A percentile compares a stretch with the other conserved stretches of the same genome.
Conservation (phyloP, 345 rosid genomes). For the Corchorus capsularis region DNA sequence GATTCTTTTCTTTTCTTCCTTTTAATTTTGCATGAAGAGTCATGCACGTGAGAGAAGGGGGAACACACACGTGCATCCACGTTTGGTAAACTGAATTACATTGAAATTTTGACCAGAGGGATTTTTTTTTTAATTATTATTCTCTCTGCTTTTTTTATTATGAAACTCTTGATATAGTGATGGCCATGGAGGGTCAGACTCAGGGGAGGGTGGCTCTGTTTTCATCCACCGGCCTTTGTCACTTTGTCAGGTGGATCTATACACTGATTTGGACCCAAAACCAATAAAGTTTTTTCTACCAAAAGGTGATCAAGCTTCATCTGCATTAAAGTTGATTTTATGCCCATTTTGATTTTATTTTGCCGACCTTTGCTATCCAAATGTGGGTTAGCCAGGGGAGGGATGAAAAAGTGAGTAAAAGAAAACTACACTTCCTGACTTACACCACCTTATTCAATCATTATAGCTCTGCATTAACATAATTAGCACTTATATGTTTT, state of each 20-base stretch:
- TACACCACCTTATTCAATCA: too few species aligned
- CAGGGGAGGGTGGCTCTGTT: not conserved
- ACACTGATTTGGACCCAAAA: not conserved
- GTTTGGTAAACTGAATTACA: not conserved
- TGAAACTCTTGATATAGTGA: not conserved
- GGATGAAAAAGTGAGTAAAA: too few species aligned
- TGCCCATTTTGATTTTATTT: not conserved
- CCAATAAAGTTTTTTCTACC: not conserved
- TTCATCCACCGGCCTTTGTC: conserved; percentile 7
- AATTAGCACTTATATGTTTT: too few species aligned
- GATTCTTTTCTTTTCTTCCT: not conserved
- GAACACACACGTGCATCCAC: conserved; percentile 36
- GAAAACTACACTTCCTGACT: too few species aligned
- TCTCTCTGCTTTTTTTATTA: not conserved
- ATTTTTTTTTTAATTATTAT: too few species aligned
- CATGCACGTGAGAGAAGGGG: conserved; percentile 40
- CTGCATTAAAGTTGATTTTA: not conserved
- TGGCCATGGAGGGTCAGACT: not conserved
- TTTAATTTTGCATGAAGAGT: conserved; percentile 18
- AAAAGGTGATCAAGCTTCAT: not conserved
- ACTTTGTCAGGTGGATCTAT: not conserved
- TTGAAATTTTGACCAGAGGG: not conserved
- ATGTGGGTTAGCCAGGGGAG: too few species aligned
- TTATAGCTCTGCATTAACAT: too few species aligned
- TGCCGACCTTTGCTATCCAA: not conserved